A percentile compares a stretch with the other conserved stretches of the same genome.
Conservation (phyloP, 2,329 filamentous ascomycete genomes). For the Stachybotrys chlorohalonatus region DNA sequence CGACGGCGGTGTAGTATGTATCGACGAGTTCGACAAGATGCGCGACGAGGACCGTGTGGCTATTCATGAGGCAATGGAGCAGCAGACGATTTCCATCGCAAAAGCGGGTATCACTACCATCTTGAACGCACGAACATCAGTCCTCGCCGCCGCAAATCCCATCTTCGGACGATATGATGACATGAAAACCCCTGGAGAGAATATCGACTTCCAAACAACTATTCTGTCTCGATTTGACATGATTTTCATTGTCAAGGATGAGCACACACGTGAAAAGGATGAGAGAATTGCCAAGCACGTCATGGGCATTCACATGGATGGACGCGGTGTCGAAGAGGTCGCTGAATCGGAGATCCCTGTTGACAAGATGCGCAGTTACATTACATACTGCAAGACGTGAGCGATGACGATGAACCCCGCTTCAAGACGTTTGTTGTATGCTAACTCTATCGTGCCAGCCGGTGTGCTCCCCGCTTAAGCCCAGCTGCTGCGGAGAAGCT, state of each 20-base stretch:
- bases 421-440: neutral
- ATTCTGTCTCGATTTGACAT: constrained; percentile 98
- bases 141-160: constrained; percentile 90
- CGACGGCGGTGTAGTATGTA: constrained; percentile 93
- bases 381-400: constrained; percentile 93
- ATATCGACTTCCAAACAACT: constrained; percentile 98
- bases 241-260: constrained; percentile 98
- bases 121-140: constrained; percentile 88
- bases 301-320: constrained; percentile 94
- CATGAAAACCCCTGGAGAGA: constrained; percentile 93
- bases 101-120: constrained; percentile 99
- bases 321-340: constrained; percentile 71
- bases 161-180: constrained; percentile 98
- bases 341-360: constrained; percentile 82
- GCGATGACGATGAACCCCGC: constrained; percentile 20
- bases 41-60: constrained; percentile 94
- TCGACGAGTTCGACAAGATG: constrained; percentile 99
- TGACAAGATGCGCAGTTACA: constrained; percentile 95
- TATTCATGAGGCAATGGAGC: constrained; percentile 99
- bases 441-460: constrained; percentile 40
- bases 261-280: constrained; percentile 82
- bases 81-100: constrained; percentile 97
- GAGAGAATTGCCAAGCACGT: constrained; percentile 94
- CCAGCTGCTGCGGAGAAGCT: constrained; percentile 90
- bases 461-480: constrained; percentile 85